Conservation (phyloP, 768 basidiomycete genomes). For the Hericium rajendrae region DNA sequence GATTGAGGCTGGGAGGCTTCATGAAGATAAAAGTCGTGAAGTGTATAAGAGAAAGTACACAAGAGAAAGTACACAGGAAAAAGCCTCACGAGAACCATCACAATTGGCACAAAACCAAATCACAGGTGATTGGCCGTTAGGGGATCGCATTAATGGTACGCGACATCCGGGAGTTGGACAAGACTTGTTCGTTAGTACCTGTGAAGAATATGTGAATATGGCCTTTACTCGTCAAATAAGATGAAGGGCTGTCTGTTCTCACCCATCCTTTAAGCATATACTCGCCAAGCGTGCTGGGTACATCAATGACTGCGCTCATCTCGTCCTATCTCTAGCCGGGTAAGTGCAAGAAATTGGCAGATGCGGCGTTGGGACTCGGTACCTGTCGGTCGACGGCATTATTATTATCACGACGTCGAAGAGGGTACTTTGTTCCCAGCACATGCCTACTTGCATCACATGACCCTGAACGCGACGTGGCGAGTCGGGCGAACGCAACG, state of each 20-base stretch:
- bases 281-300: slow-evolving; percentile 48
- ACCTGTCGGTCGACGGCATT: no score
- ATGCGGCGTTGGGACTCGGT: not conserved
- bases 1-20: not conserved
- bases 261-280: slow-evolving; percentile 14
- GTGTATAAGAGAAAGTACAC: not conserved
- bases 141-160: slow-evolving; percentile 71
- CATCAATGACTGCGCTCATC: slow-evolving; percentile 45
- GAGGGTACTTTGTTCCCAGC: no score
- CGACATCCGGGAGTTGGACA: slow-evolving; percentile 49
- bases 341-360: not conserved
- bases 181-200: slow-evolving; percentile 58
- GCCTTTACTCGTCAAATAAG: not conserved
- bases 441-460: not conserved
- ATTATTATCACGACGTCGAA: no score
- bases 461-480: not conserved
- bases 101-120: slow-evolving; percentile 58
- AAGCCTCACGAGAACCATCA: slow-evolving; percentile 28
- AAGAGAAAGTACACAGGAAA: not conserved
- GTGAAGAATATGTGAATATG: not conserved
- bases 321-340: not conserved
- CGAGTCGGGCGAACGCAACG: not conserved
- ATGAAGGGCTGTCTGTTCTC: not conserved
- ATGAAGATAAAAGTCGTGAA: not conserved
- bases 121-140: slow-evolving; percentile 35